phyloP scores from a whole-genome alignment of 1,284 basidiomycete species.

The Phlebopus sp. region DNA sequence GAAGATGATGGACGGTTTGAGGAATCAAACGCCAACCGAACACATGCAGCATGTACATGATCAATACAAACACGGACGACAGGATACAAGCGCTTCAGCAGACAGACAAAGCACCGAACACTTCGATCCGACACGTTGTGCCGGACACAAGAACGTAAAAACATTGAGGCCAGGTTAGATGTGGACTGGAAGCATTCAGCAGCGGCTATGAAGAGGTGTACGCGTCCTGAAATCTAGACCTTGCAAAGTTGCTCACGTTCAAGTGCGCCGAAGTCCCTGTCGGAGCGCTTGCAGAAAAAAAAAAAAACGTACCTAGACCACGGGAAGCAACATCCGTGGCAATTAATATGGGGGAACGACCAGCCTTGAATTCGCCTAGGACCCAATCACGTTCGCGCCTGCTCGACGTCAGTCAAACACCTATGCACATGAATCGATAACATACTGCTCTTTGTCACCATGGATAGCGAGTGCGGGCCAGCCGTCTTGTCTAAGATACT shows the following conservation, averaged over 20 bases:
- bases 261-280: conserved; percentile 23
- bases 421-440: conserved; percentile 23
- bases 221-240: conserved; percentile 26
- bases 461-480: conserved; percentile 99
- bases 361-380: conserved; percentile 95
- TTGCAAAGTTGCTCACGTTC: conserved; percentile 27
- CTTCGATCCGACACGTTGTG: conserved; percentile 15
- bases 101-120: conserved; percentile 32
- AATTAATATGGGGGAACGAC: conserved; percentile 96
- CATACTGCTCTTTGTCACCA: conserved; percentile 95
- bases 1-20: conserved; percentile 33
- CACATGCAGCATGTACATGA: conserved; percentile 43
- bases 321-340: conserved; percentile 98
- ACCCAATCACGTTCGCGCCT: conserved; percentile 99
- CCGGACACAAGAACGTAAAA: conserved; percentile 17
- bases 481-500: conserved; percentile 94
- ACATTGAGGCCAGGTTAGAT: conserved; percentile 25
- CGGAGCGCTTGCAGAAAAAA: conserved; percentile 32
- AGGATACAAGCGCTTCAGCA: conserved; percentile 56
- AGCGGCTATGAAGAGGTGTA: conserved; percentile 22
- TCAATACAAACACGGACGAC: conserved; percentile 50
- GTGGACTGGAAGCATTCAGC: conserved; percentile 20
- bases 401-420: conserved; percentile 18
- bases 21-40: conserved; percentile 36
- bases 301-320: conserved; percentile 94